Conservation (phyloP, 1,284 basidiomycete species). For the Fomitopsis palustris region DNA sequence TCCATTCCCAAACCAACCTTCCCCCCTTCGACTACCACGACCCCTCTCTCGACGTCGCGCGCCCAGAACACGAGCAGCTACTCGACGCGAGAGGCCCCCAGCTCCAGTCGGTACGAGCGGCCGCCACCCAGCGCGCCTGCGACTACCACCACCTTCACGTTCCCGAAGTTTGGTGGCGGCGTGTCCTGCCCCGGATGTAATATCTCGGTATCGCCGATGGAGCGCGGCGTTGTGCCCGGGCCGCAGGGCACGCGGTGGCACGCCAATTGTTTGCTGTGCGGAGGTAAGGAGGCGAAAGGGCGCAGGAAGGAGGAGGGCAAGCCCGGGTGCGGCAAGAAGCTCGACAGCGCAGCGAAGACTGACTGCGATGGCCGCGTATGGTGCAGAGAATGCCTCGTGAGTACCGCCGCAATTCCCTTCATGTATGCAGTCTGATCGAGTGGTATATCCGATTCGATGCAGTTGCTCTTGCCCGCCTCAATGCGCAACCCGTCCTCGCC, state of each 20-base stretch:
- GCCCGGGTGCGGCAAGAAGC: constrained; percentile 75
- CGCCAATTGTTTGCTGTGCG: constrained; percentile 70
- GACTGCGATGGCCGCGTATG: constrained; percentile 69
- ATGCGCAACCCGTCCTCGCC: constrained; percentile 49
- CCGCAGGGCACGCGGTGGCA: constrained; percentile 81
- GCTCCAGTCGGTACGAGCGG: constrained; percentile 45
- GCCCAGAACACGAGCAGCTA: constrained; percentile 19
- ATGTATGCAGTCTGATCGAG: background rate
- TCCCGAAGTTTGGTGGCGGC: constrained; percentile 64
- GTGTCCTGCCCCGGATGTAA: constrained; percentile 68
- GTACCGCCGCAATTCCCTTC: constrained; percentile 19
- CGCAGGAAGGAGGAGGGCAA: constrained; percentile 47
- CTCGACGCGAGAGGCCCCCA: constrained; percentile 19
- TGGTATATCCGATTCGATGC: too few relatives aligned
- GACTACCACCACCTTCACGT: constrained; percentile 33
- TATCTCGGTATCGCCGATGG: constrained; percentile 73
- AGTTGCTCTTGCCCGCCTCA: constrained; percentile 56
- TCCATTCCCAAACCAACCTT: constrained; percentile 23
- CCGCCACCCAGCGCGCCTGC: constrained; percentile 39
- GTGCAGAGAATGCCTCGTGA: constrained; percentile 80
- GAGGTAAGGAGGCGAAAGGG: constrained; percentile 52
- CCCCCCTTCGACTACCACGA: constrained; percentile 5
- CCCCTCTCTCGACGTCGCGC: constrained; percentile 19
- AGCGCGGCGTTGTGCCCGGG: constrained; percentile 76
- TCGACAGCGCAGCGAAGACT: constrained; percentile 79